A percentile compares a stretch with the other conserved stretches of the same genome.
Conservation (phyloP, 176 grass and related monocot genomes). For the Elymus sibiricus region DNA sequence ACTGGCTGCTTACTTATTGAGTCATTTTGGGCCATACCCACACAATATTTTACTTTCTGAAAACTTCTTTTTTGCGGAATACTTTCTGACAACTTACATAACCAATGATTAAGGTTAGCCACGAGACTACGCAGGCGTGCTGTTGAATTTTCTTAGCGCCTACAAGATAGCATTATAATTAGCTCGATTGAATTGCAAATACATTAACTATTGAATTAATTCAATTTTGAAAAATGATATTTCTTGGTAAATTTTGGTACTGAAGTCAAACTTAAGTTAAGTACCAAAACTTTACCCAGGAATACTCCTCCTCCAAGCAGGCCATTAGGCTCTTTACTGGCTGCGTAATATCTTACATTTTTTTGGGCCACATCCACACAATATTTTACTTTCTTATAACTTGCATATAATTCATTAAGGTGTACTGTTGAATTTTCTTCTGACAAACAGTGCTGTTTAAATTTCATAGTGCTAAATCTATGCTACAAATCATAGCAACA, state of each 20-base stretch:
- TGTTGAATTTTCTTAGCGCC: not conserved
- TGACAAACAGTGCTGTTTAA: too few relatives aligned
- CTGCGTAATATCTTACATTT: not conserved
- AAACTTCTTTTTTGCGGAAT: not conserved
- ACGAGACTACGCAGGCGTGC: not conserved
- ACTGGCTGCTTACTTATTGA: not conserved
- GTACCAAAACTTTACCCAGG: not conserved
- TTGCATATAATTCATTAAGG: too few relatives aligned
- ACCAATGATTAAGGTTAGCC: not conserved
- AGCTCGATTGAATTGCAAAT: not conserved
- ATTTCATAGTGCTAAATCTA: too few relatives aligned
- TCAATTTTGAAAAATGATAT: not conserved
- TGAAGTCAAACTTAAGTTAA: not conserved
- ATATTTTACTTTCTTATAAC: too few relatives aligned
- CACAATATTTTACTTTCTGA: not conserved
- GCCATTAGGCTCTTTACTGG: not conserved
- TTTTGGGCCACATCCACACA: not conserved
- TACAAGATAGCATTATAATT: not conserved
- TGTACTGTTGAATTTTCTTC: too few relatives aligned
- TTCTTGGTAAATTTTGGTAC: not conserved
- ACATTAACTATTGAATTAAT: not conserved
- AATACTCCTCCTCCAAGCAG: not conserved
- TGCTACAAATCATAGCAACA: too few relatives aligned
- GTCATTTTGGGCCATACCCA: not conserved
- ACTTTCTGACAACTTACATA: not conserved